Percentiles rank a stretch among this genome's conserved stretches.
Conservation (phyloP, 1,139 yeast species). For the Kodamaea alishanica region DNA sequence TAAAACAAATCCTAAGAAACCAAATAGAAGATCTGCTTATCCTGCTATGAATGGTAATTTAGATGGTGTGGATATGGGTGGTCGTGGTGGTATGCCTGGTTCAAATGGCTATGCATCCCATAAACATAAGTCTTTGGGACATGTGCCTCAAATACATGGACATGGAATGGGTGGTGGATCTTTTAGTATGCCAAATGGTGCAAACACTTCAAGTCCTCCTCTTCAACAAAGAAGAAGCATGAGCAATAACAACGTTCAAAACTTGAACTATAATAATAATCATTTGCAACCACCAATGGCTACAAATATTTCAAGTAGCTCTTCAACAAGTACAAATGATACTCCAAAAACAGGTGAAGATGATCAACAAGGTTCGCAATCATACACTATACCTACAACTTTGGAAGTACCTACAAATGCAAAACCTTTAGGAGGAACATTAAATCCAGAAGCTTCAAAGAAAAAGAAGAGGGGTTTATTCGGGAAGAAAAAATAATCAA, state of each 20-base stretch:
- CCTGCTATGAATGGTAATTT: constrained; percentile 32
- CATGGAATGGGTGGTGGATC: neutral
- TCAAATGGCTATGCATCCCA: constrained; percentile 18
- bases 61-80: constrained; percentile 44
- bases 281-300: constrained; percentile 28
- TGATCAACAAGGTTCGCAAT: neutral
- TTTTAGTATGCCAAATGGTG: neutral
- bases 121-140: constrained; percentile 16
- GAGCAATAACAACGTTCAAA: constrained; percentile 10
- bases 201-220: constrained; percentile 7
- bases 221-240: constrained; percentile 17
- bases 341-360: constrained; percentile 25
- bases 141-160: constrained; percentile 7
- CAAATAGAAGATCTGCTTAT: constrained; percentile 36
- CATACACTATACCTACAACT: no score
- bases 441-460: constrained; percentile 17
- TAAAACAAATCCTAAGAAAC: constrained; percentile 26
- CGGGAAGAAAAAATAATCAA: constrained; percentile 20
- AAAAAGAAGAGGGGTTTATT: constrained; percentile 37
- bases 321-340: constrained; percentile 29
- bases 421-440: constrained; percentile 38
- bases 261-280: constrained; percentile 6
- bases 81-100: constrained; percentile 51
- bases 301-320: constrained; percentile 24
- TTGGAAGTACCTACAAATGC: constrained; percentile 11